A percentile compares a stretch with the other conserved stretches of the same genome.
phyloP scores from a whole-genome alignment of 345 rosid species.

The Brassica incana region DNA sequence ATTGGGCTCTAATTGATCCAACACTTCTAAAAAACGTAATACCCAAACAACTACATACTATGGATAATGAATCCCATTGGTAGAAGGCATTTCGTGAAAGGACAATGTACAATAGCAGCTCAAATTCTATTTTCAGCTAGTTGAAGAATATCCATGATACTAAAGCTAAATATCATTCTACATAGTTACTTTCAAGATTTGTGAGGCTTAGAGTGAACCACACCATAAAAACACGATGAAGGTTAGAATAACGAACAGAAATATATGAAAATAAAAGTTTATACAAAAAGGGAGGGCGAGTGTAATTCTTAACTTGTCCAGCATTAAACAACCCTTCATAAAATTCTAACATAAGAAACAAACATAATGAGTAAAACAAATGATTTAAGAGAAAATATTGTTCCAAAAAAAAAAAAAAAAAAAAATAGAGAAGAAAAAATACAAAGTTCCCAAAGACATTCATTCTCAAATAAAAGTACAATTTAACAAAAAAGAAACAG shows the following conservation, averaged over 20 bases:
- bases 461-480: neutral
- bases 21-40: neutral
- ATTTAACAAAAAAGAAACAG: constrained; percentile 19
- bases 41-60: neutral
- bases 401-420: too few species aligned
- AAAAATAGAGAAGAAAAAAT: neutral
- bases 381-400: neutral
- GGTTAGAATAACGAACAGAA: neutral
- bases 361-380: constrained; percentile 9
- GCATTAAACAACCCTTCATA: neutral
- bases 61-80: neutral
- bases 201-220: neutral
- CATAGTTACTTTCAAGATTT: neutral
- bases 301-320: neutral
- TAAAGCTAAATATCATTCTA: neutral
- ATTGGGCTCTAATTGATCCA: too few species aligned
- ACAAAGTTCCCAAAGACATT: constrained; percentile 14
- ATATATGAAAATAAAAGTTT: neutral
- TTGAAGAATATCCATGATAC: neutral
- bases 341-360: neutral
- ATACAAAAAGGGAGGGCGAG: too few species aligned
- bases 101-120: neutral
- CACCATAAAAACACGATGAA: neutral
- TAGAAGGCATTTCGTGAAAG: neutral
- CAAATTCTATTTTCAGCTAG: neutral